Conservation (phyloP, 495 filamentous ascomycete species). For the Clohesyomyces aquaticus region DNA sequence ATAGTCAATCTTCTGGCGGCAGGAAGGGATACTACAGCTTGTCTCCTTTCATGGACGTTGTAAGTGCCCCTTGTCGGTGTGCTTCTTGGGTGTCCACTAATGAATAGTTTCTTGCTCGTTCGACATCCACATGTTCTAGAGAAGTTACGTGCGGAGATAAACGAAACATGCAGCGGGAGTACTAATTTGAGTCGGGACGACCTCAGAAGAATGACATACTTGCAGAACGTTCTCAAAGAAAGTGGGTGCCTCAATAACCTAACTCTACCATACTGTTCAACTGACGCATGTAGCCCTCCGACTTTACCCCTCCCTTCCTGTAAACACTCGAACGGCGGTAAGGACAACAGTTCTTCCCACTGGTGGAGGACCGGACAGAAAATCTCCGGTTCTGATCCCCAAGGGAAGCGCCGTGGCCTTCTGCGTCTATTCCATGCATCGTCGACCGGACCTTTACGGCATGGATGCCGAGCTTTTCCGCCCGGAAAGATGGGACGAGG, state of each 20-base stretch:
- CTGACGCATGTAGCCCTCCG: slow-evolving; percentile 22
- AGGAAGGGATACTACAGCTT: slow-evolving; percentile 64
- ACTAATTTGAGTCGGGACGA: slow-evolving; percentile 45
- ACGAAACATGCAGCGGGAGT: slow-evolving; percentile 32
- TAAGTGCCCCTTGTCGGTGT: neutral
- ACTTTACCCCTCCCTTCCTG: slow-evolving; percentile 24
- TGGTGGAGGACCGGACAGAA: too few species aligned
- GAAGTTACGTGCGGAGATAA: slow-evolving; percentile 32
- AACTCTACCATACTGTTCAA: neutral
- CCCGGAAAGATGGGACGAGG: too few species aligned
- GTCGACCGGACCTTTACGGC: too few species aligned
- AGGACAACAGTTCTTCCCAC: too few species aligned
- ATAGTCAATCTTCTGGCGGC: slow-evolving; percentile 53
- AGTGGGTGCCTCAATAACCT: slow-evolving; percentile 10
- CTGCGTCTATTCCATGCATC: too few species aligned
- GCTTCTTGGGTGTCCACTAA: slow-evolving; percentile 48
- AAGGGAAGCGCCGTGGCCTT: too few species aligned
- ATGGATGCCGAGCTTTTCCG: too few species aligned
- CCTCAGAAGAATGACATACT: slow-evolving; percentile 49
- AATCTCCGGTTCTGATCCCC: too few species aligned
- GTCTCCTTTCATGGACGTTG: slow-evolving; percentile 19
- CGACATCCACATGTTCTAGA: slow-evolving; percentile 27
- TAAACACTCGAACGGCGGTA: slow-evolving; percentile 17
- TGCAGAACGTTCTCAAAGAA: slow-evolving; percentile 27
- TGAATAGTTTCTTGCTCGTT: slow-evolving; percentile 64